Conservation (phyloP, 108 stramenopile genomes). For the Aurantiochytrium sp. region DNA sequence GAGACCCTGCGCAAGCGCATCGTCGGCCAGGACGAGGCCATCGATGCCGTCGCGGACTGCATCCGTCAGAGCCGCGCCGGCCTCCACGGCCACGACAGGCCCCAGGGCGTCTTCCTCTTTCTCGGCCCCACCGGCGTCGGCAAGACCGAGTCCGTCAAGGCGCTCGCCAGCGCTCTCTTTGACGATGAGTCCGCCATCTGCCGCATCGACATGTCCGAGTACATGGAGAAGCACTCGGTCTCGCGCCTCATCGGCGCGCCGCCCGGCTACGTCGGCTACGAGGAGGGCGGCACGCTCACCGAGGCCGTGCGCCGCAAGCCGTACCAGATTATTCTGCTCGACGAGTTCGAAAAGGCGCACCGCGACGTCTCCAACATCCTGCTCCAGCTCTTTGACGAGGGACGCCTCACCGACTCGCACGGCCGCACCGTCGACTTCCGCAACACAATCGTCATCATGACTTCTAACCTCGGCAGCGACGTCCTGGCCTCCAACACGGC, state of each 20-base stretch:
- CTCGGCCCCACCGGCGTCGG: slow-evolving; percentile 86
- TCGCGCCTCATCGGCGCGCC: slow-evolving; percentile 84
- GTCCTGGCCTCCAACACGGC: slow-evolving; percentile 42
- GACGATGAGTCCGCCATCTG: slow-evolving; percentile 79
- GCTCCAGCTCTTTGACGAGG: slow-evolving; percentile 89
- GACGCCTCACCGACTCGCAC: slow-evolving; percentile 86
- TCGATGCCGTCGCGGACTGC: slow-evolving; percentile 72
- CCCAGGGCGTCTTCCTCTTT: slow-evolving; percentile 81
- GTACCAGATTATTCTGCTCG: slow-evolving; percentile 85
- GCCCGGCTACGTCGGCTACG: slow-evolving; percentile 95
- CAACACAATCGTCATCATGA: slow-evolving; percentile 90
- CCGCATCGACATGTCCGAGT: slow-evolving; percentile 98
- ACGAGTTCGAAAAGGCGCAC: slow-evolving; percentile 97
- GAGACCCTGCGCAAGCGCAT: slow-evolving; percentile 64
- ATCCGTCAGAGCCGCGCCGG: slow-evolving; percentile 75
- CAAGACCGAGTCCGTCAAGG: slow-evolving; percentile 86
- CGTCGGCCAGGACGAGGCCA: slow-evolving; percentile 79
- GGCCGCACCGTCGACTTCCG: slow-evolving; percentile 91
- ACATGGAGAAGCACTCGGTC: slow-evolving; percentile 86
- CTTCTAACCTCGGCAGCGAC: slow-evolving; percentile 82
- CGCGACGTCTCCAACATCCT: slow-evolving; percentile 82
- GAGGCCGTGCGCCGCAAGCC: slow-evolving; percentile 87
- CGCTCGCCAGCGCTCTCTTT: slow-evolving; percentile 76
- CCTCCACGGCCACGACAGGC: slow-evolving; percentile 68
- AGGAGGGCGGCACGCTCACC: slow-evolving; percentile 92